A percentile compares a stretch with the other conserved stretches of the same genome.
These are phyloP conservation scores for Trifolium pratense DNA, from an alignment of 306 rosid genomes.

Conservation along the genomic window DNA sequence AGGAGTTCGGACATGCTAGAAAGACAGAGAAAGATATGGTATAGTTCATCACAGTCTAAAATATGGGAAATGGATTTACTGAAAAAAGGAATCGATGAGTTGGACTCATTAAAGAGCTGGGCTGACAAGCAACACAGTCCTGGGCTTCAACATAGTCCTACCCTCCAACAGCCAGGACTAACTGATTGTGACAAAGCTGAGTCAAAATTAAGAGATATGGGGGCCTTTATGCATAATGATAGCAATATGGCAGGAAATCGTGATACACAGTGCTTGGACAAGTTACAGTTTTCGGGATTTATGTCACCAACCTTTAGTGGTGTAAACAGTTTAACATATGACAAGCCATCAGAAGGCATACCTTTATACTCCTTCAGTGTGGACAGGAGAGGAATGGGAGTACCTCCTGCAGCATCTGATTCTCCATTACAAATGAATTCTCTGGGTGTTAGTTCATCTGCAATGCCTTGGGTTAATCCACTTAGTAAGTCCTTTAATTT, in stretches of 20 bases:
- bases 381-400: constrained; percentile 77
- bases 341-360: constrained; percentile 88
- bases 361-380: constrained; percentile 91
- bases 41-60: constrained; percentile 81
- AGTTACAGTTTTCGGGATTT: constrained; percentile 87
- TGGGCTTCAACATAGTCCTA: constrained; percentile 57
- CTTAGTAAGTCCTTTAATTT: constrained; percentile 81
- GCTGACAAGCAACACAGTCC: constrained; percentile 64
- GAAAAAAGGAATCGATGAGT: constrained; percentile 70
- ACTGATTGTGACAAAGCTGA: constrained; percentile 71
- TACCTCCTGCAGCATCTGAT: constrained; percentile 80
- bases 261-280: constrained; percentile 71
- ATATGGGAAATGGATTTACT: constrained; percentile 91
- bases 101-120: constrained; percentile 67
- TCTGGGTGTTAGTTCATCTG: constrained; percentile 78
- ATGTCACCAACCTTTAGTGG: constrained; percentile 86
- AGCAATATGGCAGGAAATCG: constrained; percentile 61
- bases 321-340: constrained; percentile 70
- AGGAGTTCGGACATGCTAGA: constrained; percentile 96
- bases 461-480: constrained; percentile 93
- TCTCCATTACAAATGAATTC: constrained; percentile 75
- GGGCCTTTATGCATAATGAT: constrained; percentile 59
- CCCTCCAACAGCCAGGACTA: constrained; percentile 60
- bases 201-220: constrained; percentile 76
- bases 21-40: constrained; percentile 98